phyloP scores from a whole-genome alignment of 129 eudicot genomes.

The Sambucus nigra region DNA sequence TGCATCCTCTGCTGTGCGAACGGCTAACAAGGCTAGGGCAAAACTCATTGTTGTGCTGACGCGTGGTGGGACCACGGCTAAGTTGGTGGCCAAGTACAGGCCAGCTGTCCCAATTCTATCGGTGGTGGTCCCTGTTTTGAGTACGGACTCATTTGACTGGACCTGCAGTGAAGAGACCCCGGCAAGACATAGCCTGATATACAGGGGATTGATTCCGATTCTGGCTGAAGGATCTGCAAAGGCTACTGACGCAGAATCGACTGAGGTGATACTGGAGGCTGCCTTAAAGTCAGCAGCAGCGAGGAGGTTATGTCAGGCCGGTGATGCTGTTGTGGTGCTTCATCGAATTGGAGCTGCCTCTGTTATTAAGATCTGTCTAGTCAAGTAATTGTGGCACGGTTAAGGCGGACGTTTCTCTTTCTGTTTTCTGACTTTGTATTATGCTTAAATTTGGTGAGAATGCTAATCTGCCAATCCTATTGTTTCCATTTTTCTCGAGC shows the following conservation, averaged over 20 bases:
- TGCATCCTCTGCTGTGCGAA: slow-evolving; percentile 76
- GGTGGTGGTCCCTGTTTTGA: slow-evolving; percentile 67
- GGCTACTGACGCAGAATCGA: slow-evolving; percentile 73
- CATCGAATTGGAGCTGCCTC: slow-evolving; percentile 80
- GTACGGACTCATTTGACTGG: slow-evolving; percentile 77
- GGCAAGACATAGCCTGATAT: slow-evolving; percentile 71
- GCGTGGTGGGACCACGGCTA: slow-evolving; percentile 72
- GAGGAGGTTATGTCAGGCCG: slow-evolving; percentile 48
- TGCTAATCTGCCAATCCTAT: neutral
- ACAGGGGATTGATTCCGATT: slow-evolving; percentile 63
- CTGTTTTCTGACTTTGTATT: neutral
- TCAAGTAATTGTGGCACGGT: slow-evolving; percentile 28
- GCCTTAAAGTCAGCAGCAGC: slow-evolving; percentile 47
- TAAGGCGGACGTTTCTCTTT: neutral
- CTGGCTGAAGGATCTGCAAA: slow-evolving; percentile 79
- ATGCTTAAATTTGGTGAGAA: neutral
- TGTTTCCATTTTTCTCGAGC: neutral
- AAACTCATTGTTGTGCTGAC: slow-evolving; percentile 70
- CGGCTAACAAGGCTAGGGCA: slow-evolving; percentile 69
- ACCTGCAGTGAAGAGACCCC: slow-evolving; percentile 72
- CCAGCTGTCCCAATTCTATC: slow-evolving; percentile 79
- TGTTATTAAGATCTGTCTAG: slow-evolving; percentile 68
- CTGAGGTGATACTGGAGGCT: slow-evolving; percentile 71
- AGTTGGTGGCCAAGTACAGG: slow-evolving; percentile 72
- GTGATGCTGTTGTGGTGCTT: slow-evolving; percentile 74